Evolutionary conservation across 2,329 filamentous ascomycete species (phyloP), one percentile per base, ranked within the genome.

Genomic region (Colletotrichum coccodes): DNA sequence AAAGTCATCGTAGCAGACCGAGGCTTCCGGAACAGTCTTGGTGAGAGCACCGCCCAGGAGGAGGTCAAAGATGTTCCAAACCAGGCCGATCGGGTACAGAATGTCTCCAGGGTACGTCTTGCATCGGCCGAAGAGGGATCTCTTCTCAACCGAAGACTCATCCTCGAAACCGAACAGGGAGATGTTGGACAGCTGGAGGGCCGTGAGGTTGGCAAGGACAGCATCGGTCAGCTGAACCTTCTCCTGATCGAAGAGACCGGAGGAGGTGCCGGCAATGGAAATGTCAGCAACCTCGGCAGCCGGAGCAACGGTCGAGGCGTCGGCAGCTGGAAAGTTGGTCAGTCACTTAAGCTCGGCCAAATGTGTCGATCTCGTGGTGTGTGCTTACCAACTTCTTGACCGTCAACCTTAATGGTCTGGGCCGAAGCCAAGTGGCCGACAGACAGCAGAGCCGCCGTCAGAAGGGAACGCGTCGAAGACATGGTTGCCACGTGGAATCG

Each of bases 11-110:
- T 80, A 81, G 68, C 79, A 80, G 18, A 71, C 71, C 6, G 79
- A 72, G 8, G 76, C 79, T 64, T 78, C 71, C 1, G 78, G 79
- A 1, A 76, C 64, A 3, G 78, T 75, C 65, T 79, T 73, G 53
- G 77, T 76, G 47, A 80, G 70, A 30, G 71, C 70, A 14, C 75
- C 72, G 16, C 78, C 79, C 14, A 78, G 70, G 16, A 82, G 73
- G 21, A 78, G 58, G 57, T 82, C 68, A n/a, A 83, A 78, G 3
- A 81, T 59, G 9, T 73, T 71, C 79, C 79, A 81, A 1, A 75
- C 66, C 3, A 68, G 14, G 0, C 61, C 47, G 3, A 58, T 71
- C 0, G 79, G 79, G 74, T 77, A 81, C 1, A 73, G 49, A 3
- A 47, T 16, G 8, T 81, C 79, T 4, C 77, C 77, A 2, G 79